A percentile compares a stretch with the other conserved stretches of the same genome.
Conservation (phyloP, 805 yeast species). For the Priceomyces medius region DNA sequence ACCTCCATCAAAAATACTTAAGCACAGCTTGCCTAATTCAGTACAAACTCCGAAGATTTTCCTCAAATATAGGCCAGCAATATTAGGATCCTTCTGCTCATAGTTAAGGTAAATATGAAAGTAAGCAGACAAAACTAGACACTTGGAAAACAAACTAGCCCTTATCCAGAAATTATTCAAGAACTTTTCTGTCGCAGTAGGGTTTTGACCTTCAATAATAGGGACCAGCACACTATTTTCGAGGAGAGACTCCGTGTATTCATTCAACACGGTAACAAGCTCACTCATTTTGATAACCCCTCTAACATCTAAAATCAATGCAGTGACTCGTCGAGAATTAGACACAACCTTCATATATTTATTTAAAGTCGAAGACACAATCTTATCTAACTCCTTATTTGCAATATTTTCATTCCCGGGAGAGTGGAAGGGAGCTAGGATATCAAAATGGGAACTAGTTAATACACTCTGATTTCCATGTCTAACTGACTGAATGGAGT, state of each 20-base stretch:
- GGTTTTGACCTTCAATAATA: slow-evolving; percentile 6
- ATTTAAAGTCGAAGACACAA: slow-evolving; percentile 13
- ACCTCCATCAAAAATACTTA: slow-evolving; percentile 17
- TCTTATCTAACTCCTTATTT: slow-evolving; percentile 4
- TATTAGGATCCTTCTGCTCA: slow-evolving; percentile 28
- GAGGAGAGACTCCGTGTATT: slow-evolving; percentile 15
- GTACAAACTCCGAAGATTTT: slow-evolving; percentile 21
- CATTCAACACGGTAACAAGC: slow-evolving; percentile 12
- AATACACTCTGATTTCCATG: slow-evolving; percentile 18
- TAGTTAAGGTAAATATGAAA: slow-evolving; percentile 37
- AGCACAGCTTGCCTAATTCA: slow-evolving; percentile 26
- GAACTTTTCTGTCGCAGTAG: slow-evolving; percentile 8
- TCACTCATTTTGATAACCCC: slow-evolving; percentile 6
- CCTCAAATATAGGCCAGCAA: slow-evolving; percentile 31
- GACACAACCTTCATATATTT: slow-evolving; percentile 11
- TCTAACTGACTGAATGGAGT: slow-evolving; percentile 24
- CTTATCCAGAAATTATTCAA: slow-evolving; percentile 9
- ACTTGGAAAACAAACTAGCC: slow-evolving; percentile 12
- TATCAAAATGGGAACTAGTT: slow-evolving; percentile 12
- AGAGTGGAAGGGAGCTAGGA: slow-evolving; percentile 14
- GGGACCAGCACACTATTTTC: slow-evolving; percentile 8
- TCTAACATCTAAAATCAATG: background rate
- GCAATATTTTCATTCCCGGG: slow-evolving; percentile 15
- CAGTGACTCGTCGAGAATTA: slow-evolving; percentile 4
- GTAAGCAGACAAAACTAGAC: slow-evolving; percentile 18